Evolutionary conservation across 108 stramenopile species (phyloP), one percentile per base, ranked within the genome.

Genomic region (Skeletonema potamos): DNA sequence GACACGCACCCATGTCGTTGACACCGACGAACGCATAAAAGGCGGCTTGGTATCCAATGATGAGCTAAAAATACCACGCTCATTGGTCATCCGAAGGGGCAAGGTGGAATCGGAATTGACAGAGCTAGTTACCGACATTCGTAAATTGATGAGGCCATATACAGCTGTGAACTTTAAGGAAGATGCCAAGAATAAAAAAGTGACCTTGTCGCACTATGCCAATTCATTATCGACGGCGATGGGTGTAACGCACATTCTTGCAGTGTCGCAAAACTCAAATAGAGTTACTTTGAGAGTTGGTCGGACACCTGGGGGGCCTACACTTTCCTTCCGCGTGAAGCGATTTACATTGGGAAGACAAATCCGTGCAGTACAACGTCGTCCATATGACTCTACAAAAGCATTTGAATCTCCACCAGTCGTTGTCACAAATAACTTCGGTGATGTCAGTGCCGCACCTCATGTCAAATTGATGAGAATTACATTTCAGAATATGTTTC

Each of bases 401-500:
- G 84, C 95, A 13, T 88, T 77, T 61, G 80, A 74, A 41, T 77
- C 73, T 71, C 84, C 97, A 39, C 97, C 98, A 8, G 79, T 98
- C 28, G 97, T 99, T 12, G 99, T 99, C 28, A 96, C 98, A 9
- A 99, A 99, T 83, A 99, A 98, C 81, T 99, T 99, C 76, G 97
- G 96, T 22, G 97, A 96, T 86, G 87, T 64, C 7, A 70, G 82
- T 9, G 92, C 91, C 1, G 61, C 85, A 29, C 94, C 93, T 6
- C 96, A 99, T 57, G 89, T 99, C 44, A 97, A 97, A 82, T 65
- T 99, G 24, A 93, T 97, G 94, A 87, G 95, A 30, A 94, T 98
- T 55, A 97, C 98, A 2, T 98, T 99, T 70, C 98, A 99, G 81
- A 96, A 97, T 66, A 96, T 99, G 97, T 99, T 99, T 71, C 98